These are phyloP conservation scores for Serendipita sp. DNA, from an alignment of 1,284 basidiomycete species.

Conservation along the genomic window DNA sequence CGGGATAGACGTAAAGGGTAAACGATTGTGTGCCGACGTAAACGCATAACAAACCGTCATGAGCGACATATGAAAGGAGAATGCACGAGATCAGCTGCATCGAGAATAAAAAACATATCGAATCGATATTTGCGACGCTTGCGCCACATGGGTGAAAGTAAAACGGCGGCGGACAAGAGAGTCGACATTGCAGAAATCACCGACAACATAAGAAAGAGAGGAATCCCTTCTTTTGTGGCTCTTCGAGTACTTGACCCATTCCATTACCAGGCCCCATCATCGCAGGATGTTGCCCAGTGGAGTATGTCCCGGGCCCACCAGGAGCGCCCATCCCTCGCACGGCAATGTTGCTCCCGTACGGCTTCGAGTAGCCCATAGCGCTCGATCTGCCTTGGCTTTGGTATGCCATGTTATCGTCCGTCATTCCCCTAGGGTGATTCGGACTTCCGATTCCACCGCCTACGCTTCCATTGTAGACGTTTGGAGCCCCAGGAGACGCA, in stretches of 20 bases:
- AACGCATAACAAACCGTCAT: too few species aligned
- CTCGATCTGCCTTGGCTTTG: neutral
- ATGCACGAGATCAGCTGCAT: too few species aligned
- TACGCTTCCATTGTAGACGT: neutral
- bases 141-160: neutral
- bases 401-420: neutral
- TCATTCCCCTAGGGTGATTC: neutral
- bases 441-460: neutral
- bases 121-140: too few species aligned
- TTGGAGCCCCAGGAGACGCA: neutral
- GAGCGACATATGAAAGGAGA: too few species aligned
- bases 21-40: too few species aligned
- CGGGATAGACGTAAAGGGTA: too few species aligned
- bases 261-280: constrained; percentile 47
- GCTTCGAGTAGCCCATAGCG: neutral
- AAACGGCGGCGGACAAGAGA: neutral
- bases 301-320: constrained; percentile 20
- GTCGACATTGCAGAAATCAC: constrained; percentile 6
- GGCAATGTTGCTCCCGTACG: constrained; percentile 8
- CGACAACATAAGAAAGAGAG: constrained; percentile 37
- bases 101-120: too few species aligned
- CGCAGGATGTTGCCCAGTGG: constrained; percentile 25
- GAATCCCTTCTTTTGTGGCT: constrained; percentile 29
- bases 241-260: constrained; percentile 18
- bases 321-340: constrained; percentile 9